These are phyloP conservation scores for Canariomyces notabilis DNA, from an alignment of 2,329 filamentous ascomycete species.

Conservation along the genomic window DNA sequence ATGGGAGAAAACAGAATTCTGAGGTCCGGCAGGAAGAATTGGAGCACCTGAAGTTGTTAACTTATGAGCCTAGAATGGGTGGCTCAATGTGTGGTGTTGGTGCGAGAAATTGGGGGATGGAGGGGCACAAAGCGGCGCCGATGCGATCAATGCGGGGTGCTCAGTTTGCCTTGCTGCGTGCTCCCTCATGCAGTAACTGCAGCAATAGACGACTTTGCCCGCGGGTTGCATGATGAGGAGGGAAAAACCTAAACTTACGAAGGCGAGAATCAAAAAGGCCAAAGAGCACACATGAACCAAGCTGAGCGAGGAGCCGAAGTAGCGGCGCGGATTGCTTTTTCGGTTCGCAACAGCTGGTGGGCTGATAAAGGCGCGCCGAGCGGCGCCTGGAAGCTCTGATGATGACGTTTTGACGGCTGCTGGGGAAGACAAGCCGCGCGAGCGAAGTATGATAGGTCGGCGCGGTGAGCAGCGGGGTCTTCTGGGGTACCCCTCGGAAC, in stretches of 20 bases:
- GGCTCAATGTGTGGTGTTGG: background rate
- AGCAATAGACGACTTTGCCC: slow-evolving; percentile 1
- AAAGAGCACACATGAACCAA: slow-evolving; percentile 29
- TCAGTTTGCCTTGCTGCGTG: too few species aligned
- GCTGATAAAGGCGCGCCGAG: slow-evolving; percentile 27
- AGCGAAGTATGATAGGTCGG: slow-evolving; percentile 12
- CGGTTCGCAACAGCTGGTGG: slow-evolving; percentile 16
- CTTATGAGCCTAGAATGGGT: slow-evolving; percentile 21
- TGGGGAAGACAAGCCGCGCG: slow-evolving; percentile 2
- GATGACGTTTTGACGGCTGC: slow-evolving; percentile 25
- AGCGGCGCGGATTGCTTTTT: slow-evolving; percentile 15
- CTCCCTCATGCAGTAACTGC: too few species aligned
- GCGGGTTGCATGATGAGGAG: slow-evolving; percentile 4
- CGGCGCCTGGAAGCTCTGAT: slow-evolving; percentile 24
- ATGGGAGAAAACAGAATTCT: slow-evolving; percentile 38
- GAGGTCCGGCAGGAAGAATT: slow-evolving; percentile 48
- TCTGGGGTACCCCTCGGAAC: slow-evolving; percentile 7
- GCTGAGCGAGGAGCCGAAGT: slow-evolving; percentile 10
- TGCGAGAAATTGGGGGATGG: background rate
- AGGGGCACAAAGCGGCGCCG: background rate
- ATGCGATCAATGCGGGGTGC: background rate
- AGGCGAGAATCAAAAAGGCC: slow-evolving; percentile 27
- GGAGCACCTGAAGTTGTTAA: slow-evolving; percentile 39
- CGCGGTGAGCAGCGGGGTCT: slow-evolving; percentile 10
- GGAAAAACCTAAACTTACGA: slow-evolving; percentile 30